A percentile compares a stretch with the other conserved stretches of the same genome.
Conservation (phyloP, 495 filamentous ascomycete genomes). For the Hyaloscypha bicolor region DNA sequence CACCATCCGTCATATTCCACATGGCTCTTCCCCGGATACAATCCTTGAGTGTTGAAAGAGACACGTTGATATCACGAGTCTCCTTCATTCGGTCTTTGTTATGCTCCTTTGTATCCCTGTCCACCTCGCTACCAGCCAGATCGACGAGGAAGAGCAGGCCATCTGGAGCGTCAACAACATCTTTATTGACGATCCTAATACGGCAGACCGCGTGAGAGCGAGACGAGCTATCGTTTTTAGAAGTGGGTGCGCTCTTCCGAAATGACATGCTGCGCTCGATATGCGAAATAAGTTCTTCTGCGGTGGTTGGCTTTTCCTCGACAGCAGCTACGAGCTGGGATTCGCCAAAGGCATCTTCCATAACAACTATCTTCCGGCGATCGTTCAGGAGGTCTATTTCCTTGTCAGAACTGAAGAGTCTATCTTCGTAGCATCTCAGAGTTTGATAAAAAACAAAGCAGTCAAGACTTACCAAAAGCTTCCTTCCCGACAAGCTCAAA, state of each 20-base stretch:
- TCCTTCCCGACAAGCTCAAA: constrained; percentile 37
- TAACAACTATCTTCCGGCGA: constrained; percentile 8
- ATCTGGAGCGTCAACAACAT: constrained; percentile 25
- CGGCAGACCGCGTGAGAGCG: constrained; percentile 52
- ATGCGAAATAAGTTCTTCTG: constrained; percentile 27
- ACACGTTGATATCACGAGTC: constrained; percentile 48
- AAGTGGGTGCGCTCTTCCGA: constrained; percentile 32
- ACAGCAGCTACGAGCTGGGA: constrained; percentile 27
- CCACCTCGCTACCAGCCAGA: constrained; percentile 48
- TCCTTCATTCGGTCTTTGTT: constrained; percentile 41
- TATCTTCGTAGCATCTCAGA: too few relatives aligned
- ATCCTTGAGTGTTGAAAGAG: constrained; percentile 44
- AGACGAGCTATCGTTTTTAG: constrained; percentile 48
- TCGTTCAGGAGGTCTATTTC: constrained; percentile 7
- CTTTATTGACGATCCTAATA: constrained; percentile 43
- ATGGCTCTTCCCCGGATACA: constrained; percentile 38
- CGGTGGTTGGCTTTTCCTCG: constrained; percentile 15
- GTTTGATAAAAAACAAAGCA: too few relatives aligned
- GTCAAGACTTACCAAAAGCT: neutral
- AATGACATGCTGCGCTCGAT: constrained; percentile 35
- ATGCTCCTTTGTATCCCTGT: constrained; percentile 36
- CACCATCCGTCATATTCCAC: neutral
- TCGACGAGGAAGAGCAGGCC: constrained; percentile 49
- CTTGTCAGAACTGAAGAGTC: too few relatives aligned
- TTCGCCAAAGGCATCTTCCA: constrained; percentile 31